A percentile compares a stretch with the other conserved stretches of the same genome.
Evolutionary conservation across 1,284 basidiomycete species (phyloP).

Genomic region (Athelia psychrophila): DNA sequence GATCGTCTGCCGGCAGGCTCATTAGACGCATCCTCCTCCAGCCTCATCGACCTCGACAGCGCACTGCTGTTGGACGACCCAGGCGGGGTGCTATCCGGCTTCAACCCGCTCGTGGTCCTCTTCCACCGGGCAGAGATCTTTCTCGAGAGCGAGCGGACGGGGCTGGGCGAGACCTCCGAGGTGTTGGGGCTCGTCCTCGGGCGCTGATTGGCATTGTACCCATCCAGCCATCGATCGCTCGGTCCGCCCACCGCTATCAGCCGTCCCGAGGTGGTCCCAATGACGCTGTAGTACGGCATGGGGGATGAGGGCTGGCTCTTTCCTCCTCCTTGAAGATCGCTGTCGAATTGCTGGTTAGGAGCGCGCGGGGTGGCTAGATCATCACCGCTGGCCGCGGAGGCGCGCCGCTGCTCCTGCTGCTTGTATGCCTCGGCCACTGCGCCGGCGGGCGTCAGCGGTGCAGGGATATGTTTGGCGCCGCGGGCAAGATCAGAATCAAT

Average conservation of each 20-base stretch:
- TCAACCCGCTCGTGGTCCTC: slow-evolving; percentile 15
- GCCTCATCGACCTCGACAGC: background rate
- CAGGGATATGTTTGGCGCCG: slow-evolving; percentile 7
- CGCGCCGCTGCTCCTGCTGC: slow-evolving; percentile 40
- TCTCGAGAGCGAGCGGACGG: slow-evolving; percentile 33
- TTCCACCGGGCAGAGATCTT: slow-evolving; percentile 50
- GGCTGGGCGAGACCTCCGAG: background rate
- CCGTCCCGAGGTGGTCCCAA: slow-evolving; percentile 42
- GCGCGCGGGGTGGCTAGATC: slow-evolving; percentile 7
- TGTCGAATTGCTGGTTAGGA: slow-evolving; percentile 9
- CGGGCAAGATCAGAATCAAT: background rate
- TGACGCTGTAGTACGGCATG: slow-evolving; percentile 52
- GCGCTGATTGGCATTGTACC: background rate
- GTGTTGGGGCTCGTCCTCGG: background rate
- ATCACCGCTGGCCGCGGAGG: slow-evolving; percentile 14
- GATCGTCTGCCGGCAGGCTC: background rate
- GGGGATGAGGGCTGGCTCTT: slow-evolving; percentile 12
- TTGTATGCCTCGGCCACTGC: slow-evolving; percentile 59
- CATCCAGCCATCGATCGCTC: slow-evolving; percentile 30
- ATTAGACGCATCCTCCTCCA: background rate
- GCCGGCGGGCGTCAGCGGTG: slow-evolving; percentile 50
- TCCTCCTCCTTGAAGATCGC: slow-evolving; percentile 4
- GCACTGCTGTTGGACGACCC: background rate
- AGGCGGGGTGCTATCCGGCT: background rate
- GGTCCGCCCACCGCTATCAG: slow-evolving; percentile 42